Conservation (phyloP, 176 grass and related monocot species). For the Oryza coarctata region DNA sequence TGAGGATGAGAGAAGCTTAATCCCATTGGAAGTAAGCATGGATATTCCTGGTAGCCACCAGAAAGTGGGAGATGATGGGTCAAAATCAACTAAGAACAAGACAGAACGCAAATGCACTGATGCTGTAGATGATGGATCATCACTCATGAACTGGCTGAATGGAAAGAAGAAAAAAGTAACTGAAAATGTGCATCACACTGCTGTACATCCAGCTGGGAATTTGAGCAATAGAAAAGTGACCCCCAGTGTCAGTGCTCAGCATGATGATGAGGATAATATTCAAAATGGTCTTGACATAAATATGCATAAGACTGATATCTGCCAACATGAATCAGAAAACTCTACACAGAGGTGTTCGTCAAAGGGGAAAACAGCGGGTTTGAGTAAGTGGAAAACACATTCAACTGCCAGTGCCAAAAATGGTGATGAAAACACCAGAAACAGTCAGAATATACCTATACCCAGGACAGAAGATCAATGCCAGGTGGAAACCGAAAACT, state of each 20-base stretch:
- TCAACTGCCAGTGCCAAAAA: not conserved
- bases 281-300: conserved; percentile 25
- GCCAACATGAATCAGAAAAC: conserved; percentile 6
- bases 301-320: conserved; percentile 16
- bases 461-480: conserved; percentile 22
- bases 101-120: conserved; percentile 40
- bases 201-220: conserved; percentile 16
- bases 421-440: conserved; percentile 1
- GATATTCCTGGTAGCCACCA: conserved; percentile 22
- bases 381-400: conserved; percentile 24
- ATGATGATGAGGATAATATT: conserved; percentile 11
- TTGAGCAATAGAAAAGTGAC: conserved; percentile 38
- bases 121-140: conserved; percentile 57
- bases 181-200: conserved; percentile 8
- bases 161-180: conserved; percentile 51
- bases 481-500: conserved; percentile 16
- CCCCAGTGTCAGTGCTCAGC: conserved; percentile 11
- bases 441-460: not conserved
- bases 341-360: conserved; percentile 22
- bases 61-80: conserved; percentile 26
- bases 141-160: conserved; percentile 64
- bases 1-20: conserved; percentile 34
- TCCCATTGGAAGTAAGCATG: conserved; percentile 21
- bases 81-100: conserved; percentile 30
- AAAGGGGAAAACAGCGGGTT: conserved; percentile 30